Evolutionary conservation across 2,329 filamentous ascomycete species (phyloP).

Genomic region (Dactylonectria estremocensis): DNA sequence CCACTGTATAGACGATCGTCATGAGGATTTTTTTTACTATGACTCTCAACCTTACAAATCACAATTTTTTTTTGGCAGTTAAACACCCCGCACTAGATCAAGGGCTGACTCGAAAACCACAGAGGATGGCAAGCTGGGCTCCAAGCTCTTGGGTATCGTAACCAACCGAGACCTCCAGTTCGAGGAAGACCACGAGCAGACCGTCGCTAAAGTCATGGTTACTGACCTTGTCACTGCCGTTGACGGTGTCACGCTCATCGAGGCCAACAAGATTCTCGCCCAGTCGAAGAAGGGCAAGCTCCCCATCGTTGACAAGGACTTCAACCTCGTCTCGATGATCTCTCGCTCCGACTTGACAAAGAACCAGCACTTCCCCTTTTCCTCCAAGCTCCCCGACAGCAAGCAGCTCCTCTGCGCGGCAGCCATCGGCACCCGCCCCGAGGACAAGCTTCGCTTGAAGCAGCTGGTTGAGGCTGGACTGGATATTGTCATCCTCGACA

Average conservation of each 20-base stretch:
- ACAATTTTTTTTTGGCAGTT: constrained; percentile 23
- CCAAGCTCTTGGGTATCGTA: constrained; percentile 96
- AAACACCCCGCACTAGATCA: constrained; percentile 33
- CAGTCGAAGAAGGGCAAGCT: constrained; percentile 99
- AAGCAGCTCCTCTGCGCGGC: constrained; percentile 98
- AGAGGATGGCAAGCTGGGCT: constrained; percentile 95
- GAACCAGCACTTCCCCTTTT: constrained; percentile 96
- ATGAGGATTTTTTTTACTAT: constrained; percentile 77
- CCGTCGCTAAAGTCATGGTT: constrained; percentile 94
- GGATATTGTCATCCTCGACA: constrained; percentile 95
- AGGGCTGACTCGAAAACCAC: constrained; percentile 43
- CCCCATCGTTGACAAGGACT: constrained; percentile 87
- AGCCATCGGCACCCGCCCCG: constrained; percentile 93
- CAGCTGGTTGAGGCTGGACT: constrained; percentile 95
- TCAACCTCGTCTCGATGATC: constrained; percentile 92
- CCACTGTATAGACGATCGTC: constrained; percentile 92
- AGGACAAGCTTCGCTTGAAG: constrained; percentile 89
- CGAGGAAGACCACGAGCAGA: constrained; percentile 79
- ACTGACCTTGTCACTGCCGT: constrained; percentile 92
- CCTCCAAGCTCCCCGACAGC: constrained; percentile 95
- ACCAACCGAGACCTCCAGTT: constrained; percentile 99
- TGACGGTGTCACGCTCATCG: constrained; percentile 84
- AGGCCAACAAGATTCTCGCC: constrained; percentile 94
- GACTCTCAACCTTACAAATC: constrained; percentile 46
- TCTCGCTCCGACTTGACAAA: constrained; percentile 97